A percentile compares a stretch with the other conserved stretches of the same genome.
These are phyloP conservation scores for Eucalyptus melliodora DNA, from an alignment of 345 rosid genomes.

Conservation along the genomic window DNA sequence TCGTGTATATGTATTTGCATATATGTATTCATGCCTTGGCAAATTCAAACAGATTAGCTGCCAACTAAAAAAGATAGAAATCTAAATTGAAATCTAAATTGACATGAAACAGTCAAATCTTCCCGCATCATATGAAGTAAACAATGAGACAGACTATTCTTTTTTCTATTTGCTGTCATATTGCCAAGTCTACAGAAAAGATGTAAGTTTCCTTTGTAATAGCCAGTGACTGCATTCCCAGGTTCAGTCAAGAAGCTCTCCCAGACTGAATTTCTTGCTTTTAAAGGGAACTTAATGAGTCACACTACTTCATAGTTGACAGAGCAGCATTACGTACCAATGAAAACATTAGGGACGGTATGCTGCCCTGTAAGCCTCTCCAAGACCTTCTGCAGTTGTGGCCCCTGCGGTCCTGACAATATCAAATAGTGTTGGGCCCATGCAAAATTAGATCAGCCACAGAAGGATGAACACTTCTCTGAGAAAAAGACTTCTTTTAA, in stretches of 20 bases:
- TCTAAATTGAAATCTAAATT: background rate
- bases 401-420: conserved; percentile 69
- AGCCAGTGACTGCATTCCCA: background rate
- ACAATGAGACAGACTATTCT: background rate
- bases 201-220: background rate
- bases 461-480: background rate
- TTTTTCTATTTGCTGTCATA: background rate
- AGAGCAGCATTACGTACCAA: conserved; percentile 32
- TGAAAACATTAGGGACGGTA: conserved; percentile 92
- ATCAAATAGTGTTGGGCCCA: background rate
- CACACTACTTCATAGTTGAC: background rate
- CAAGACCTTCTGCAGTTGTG: conserved; percentile 73
- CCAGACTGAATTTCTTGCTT: background rate
- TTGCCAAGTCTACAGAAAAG: background rate
- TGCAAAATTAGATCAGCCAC: background rate
- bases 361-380: conserved; percentile 89
- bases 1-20: background rate
- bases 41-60: background rate
- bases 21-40: background rate
- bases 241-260: background rate
- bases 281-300: background rate
- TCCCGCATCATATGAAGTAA: background rate
- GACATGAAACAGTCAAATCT: background rate
- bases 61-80: background rate
- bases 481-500: background rate